phyloP scores from a whole-genome alignment of 257 asterid species.

The Apocynum venetum region DNA sequence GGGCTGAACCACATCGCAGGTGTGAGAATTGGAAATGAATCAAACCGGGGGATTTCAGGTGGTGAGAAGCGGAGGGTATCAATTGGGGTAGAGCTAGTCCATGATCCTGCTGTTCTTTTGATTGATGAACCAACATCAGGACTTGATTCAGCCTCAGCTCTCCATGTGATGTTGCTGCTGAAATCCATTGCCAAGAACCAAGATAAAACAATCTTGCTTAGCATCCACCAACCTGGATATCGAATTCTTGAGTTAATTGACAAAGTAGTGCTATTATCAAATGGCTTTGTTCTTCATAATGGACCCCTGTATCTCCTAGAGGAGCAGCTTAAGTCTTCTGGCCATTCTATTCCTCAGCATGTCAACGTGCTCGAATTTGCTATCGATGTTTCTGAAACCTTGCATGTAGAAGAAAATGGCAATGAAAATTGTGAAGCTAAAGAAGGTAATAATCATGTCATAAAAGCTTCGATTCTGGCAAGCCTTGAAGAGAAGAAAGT shows the following conservation, averaged over 20 bases:
- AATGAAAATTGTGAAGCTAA: conserved; percentile 22
- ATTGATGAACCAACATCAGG: conserved; percentile 90
- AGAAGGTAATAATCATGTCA: conserved; percentile 7
- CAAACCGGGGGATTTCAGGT: conserved; percentile 58
- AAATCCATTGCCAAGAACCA: conserved; percentile 57
- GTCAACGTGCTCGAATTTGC: conserved; percentile 74
- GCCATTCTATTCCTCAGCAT: conserved; percentile 53
- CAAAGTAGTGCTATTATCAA: conserved; percentile 46
- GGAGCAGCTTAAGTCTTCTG: conserved; percentile 38
- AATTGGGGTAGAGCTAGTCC: conserved; percentile 67
- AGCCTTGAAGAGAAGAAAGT: conserved; percentile 9
- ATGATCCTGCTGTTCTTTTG: conserved; percentile 64
- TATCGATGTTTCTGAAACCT: conserved; percentile 47
- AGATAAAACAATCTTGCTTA: conserved; percentile 52
- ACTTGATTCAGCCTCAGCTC: conserved; percentile 76
- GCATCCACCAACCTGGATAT: conserved; percentile 85
- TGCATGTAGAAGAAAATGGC: conserved; percentile 29
- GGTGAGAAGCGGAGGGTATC: conserved; percentile 81
- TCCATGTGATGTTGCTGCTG: conserved; percentile 47
- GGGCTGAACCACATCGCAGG: conserved; percentile 51
- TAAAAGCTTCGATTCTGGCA: background rate
- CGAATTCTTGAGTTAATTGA: conserved; percentile 64
- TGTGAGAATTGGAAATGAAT: conserved; percentile 49
- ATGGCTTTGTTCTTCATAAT: conserved; percentile 56
- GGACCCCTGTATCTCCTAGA: conserved; percentile 55